A percentile compares a stretch with the other conserved stretches of the same genome.
Conservation (phyloP, 768 basidiomycete species). For the Phaeotremella fagi region DNA sequence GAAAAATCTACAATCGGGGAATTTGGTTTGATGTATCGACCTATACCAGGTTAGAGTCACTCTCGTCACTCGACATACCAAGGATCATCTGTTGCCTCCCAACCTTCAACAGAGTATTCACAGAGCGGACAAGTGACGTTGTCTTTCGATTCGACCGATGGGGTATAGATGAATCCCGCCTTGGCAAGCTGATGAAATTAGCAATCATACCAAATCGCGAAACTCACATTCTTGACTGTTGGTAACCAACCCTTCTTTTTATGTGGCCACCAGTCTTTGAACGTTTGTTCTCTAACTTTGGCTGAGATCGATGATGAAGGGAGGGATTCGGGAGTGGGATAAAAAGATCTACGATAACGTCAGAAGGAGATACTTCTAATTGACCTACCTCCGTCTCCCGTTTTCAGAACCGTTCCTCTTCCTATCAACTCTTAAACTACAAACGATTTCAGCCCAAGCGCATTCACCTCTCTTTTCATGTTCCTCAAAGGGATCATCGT, state of each 20-base stretch:
- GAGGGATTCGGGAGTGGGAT: slow-evolving; percentile 16
- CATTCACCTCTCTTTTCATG: slow-evolving; percentile 75
- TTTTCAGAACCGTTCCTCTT: slow-evolving; percentile 19
- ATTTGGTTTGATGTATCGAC: slow-evolving; percentile 69
- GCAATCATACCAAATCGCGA: slow-evolving; percentile 1
- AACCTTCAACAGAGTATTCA: slow-evolving; percentile 69
- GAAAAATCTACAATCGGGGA: slow-evolving; percentile 57
- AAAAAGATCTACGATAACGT: slow-evolving; percentile 4
- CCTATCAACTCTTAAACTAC: slow-evolving; percentile 55
- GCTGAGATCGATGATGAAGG: slow-evolving; percentile 33
- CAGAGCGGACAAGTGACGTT: slow-evolving; percentile 83
- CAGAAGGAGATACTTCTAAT: background rate
- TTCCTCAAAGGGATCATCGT: slow-evolving; percentile 80
- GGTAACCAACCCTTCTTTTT: slow-evolving; percentile 42
- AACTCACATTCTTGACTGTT: slow-evolving; percentile 36
- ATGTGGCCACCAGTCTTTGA: slow-evolving; percentile 46
- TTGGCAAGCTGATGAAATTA: slow-evolving; percentile 65
- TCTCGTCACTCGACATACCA: slow-evolving; percentile 55
- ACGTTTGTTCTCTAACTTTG: slow-evolving; percentile 29
- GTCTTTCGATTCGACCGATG: slow-evolving; percentile 65
- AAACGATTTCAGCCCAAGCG: slow-evolving; percentile 76
- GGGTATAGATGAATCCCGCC: slow-evolving; percentile 80
- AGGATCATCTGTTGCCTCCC: slow-evolving; percentile 84
- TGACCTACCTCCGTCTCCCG: background rate
- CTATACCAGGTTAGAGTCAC: background rate